Evolutionary conservation across 179 eudicot species (phyloP), one percentile per base, ranked within the genome.

Genomic region (Beta corolliflora): DNA sequence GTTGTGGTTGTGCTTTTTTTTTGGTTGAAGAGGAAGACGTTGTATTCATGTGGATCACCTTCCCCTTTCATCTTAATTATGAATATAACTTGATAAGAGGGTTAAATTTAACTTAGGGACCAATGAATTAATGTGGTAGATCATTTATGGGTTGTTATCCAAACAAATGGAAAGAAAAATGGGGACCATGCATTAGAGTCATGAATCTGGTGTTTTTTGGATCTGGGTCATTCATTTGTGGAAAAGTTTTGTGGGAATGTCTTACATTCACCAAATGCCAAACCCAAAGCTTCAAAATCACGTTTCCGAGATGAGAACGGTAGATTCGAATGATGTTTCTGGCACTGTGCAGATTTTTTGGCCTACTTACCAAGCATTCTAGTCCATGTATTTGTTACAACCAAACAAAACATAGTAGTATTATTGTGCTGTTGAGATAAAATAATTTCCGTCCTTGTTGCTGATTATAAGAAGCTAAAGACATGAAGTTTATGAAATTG

Each of bases 131-230:
- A 74, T 65, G 79, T 25, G 31, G 52, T 36, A 19, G 64, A 64
- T 74, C 79, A 65, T 10, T 21, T 64, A 52, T 52, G 59, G 59
- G 52, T 72, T 50, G 59, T 52, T 72, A 13, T 72, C 44, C 60
- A 65, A 46, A 46, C n/a, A 50, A 77, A 13, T 10, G 9, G 77
- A 52, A n/a, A n/a, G 50, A 14, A 31, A 29, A 36, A n/a, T 12
- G 56, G 78, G 79, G 83, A 81, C 86, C 86, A 73, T 77, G 71
- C 61, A 2, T 73, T 64, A 9, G 36, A 48, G 72, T 72, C 25
- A 71, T 81, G 76, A 70, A 19, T 66, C 74, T 76, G 60, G 71
- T 53, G 63, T 53, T 58, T 79, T 79, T 36, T 76, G 70, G 72
- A 77, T 77, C 63, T 55, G 77, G 59, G 64, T 60, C 74, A 76